Base-by-base conservation (phyloP, 345 rosid genomes). In the Euclidium syriacum region DNA sequence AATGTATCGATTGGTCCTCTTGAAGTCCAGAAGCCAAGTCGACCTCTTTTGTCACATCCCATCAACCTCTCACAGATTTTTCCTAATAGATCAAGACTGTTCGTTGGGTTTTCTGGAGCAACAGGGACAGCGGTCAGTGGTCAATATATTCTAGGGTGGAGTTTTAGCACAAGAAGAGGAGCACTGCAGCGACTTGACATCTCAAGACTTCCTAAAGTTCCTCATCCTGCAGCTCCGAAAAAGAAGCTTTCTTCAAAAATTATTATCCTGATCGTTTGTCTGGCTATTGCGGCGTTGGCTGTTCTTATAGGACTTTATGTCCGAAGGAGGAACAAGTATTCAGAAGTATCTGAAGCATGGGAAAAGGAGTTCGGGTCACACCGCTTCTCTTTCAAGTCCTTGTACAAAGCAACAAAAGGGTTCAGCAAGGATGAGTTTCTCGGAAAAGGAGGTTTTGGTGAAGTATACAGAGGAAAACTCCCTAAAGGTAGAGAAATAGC, bases 101-200 rank as follows among this genome's bases (percentile, higher is more conserved):
- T 74, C 39, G 77, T 81, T 14, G 96, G 95, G 9, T 80, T 89
- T 75, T 81, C 87, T n/a, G 78, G 87, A n/a, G 11, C 89, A 3
- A 83, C 87, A 4, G 81, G 89, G 6, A 40, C 70, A 2, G 12
- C 67, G 2, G 5, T 50, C 29, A 68, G 79, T 25, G 48, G 58
- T 30, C 90, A 85, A 0, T 81, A 79, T 36, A 64, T 85, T 19
- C 79, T 81, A 15, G 80, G 89, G 40, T 87, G 96, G 90, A 88
- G 88, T 72, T 88, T 78, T 62, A 78, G 54, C 38, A 67, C 42
- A 44, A 76, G 54, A 26, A 80, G 84, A 22, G 68, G 53, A 69
- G 71, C 82, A 9, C 10, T 62, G 16, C 63, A 76, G 25, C 39
- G 41, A 12, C 77, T 89, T 9, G 52, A 68, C 27, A 52, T 80